Evolutionary conservation across 305 asterid species (phyloP), one percentile per base, ranked within the genome.

Genomic region (Fraxinus platypoda): DNA sequence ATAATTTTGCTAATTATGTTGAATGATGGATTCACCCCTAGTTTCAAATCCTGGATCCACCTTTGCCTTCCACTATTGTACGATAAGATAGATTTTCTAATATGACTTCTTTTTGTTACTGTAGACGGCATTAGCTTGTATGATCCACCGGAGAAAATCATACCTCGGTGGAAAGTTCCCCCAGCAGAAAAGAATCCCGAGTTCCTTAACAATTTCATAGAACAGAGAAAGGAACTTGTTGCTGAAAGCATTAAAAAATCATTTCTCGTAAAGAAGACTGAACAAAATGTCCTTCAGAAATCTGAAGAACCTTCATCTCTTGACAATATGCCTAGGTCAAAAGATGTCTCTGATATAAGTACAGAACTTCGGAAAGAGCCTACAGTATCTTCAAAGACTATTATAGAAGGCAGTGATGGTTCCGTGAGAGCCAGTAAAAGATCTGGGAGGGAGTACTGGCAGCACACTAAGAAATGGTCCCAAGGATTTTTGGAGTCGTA

Each of bases 391-490:
- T 83, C 98, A 49, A 94, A 86, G 90, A 94, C 91, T 19, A 77
- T 91, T 75, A 89, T 97, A 90, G 89, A 92, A 91, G 89, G 96
- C 33, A 97, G 98, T 82, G 99, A 97, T 83, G 98, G 98, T 80
- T 93, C 99, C 64, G 68, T 83, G 54, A 91, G 82, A 85, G 91
- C 92, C 31, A 98, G 98, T 68, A 97, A 94, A 86, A 91, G 49
- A 88, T 85, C 93, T 1, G 98, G 98, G 46, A 92, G 86, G 86
- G 99, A 94, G 90, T 94, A 68, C 81, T 97, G 99, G 99, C 91
- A 94, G 87, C 97, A 94, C 89, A 97, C 99, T 4, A 97, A 93
- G 93, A 97, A 88, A 88, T 94, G 98, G 98, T 97, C 99, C 38
- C 87, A 90, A 81, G 99, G 92, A 57, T 93, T 94, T 86, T 78